phyloP scores from a whole-genome alignment of 441 rosid genomes.

The Omphalea diandra region DNA sequence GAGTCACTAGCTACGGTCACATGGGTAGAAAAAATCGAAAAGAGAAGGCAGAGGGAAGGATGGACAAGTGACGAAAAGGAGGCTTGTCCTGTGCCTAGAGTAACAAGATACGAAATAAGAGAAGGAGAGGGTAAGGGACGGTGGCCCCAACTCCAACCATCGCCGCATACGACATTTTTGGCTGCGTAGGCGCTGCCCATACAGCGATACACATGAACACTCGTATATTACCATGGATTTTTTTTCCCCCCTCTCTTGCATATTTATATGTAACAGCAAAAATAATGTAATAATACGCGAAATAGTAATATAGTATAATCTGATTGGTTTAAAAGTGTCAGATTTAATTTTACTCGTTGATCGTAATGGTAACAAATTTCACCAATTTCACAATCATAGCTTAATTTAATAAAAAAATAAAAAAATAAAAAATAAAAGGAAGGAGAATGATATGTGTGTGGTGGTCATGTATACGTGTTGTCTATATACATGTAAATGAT shows the following conservation, averaged over 20 bases:
- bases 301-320: no score
- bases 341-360: no score
- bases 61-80: conserved; percentile 18
- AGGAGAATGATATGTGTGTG: conserved; percentile 13
- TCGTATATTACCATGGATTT: background rate
- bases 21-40: background rate
- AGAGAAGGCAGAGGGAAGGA: background rate
- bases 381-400: no score
- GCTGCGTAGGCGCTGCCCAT: conserved; percentile 16
- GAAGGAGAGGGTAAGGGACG: background rate
- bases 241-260: background rate
- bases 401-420: no score
- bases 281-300: no score
- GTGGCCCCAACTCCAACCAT: conserved; percentile 30
- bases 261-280: conserved; percentile 12
- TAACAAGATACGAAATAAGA: conserved; percentile 22
- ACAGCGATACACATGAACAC: background rate
- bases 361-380: no score
- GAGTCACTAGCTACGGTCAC: background rate
- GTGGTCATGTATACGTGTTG: conserved; percentile 22
- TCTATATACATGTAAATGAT: conserved; percentile 32
- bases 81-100: conserved; percentile 22
- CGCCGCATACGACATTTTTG: conserved; percentile 30
- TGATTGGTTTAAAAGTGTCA: no score
- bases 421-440: background rate